phyloP scores from a whole-genome alignment of 2,329 filamentous ascomycete genomes.

The Fusarium siculi region DNA sequence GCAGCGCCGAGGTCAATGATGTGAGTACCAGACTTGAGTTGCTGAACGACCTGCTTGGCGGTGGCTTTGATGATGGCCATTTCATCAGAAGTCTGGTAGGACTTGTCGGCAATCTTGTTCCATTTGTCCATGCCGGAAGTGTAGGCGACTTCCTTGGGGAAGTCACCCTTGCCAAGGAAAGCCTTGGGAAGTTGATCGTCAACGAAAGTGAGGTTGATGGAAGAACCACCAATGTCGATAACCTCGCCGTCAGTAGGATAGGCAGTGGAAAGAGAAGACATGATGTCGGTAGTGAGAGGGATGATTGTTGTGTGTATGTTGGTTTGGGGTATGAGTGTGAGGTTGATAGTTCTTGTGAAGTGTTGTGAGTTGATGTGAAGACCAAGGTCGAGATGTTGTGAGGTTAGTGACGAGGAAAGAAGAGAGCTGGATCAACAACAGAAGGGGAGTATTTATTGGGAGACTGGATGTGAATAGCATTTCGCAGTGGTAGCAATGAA shows the following conservation, averaged over 20 bases:
- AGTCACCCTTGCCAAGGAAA: slow-evolving; percentile 29
- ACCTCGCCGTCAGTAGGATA: not conserved
- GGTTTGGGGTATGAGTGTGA: not conserved
- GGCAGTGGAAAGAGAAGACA: not conserved
- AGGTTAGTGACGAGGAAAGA: not conserved
- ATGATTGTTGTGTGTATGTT: not conserved
- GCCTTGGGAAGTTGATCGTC: slow-evolving; percentile 31
- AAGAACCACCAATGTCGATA: slow-evolving; percentile 38
- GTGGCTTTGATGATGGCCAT: slow-evolving; percentile 37
- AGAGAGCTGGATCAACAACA: accelerated
- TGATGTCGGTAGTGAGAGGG: not conserved
- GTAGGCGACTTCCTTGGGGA: slow-evolving; percentile 44
- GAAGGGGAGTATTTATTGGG: not conserved
- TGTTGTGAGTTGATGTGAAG: not conserved
- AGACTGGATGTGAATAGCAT: accelerated
- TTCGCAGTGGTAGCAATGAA: accelerated
- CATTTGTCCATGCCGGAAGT: slow-evolving; percentile 35
- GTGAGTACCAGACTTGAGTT: slow-evolving; percentile 20
- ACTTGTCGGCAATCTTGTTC: slow-evolving; percentile 20
- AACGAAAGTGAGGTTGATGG: slow-evolving; percentile 13
- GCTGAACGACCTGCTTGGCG: slow-evolving; percentile 15
- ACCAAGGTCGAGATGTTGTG: not conserved
- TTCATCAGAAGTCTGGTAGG: slow-evolving; percentile 38
- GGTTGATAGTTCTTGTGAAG: not conserved
- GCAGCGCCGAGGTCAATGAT: slow-evolving; percentile 41